Evolutionary conservation across 2,329 filamentous ascomycete species (phyloP), one percentile per base, ranked within the genome.

Genomic region (Sclerotinia trifoliorum): DNA sequence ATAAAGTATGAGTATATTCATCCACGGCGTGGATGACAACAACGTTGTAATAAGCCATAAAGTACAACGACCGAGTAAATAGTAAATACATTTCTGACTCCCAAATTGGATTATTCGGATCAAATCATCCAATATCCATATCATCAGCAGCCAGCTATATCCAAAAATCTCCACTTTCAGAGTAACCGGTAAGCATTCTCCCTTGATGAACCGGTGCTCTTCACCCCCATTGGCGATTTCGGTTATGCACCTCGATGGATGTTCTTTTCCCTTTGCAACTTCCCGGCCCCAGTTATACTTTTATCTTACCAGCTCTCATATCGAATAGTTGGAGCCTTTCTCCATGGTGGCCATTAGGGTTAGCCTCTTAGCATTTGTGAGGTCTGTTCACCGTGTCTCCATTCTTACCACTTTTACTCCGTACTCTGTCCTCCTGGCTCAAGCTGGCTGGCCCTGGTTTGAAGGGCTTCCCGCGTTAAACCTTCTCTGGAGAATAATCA

Each of bases 171-270:
- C 55, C 55, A 58, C 55, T 44, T 19, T 44, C 55, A 58, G 26
- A 58, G 55, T 26, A 42, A 39, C 32, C 32, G 54, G 54, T 56
- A 56, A 42, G 32, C 54, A 24, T 32, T 56, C 54, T 39, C 54
- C 39, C 54, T 56, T 32, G 55, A 57, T 42, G 55, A 57, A 24
- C 21, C 15, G 7, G 15, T 42, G 35, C 35, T 57, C 35, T 42
- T 5, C 35, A 57, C 24, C 55, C 42, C 55, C 55, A 42, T 42
- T 57, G n/a, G 13, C 55, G 55, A 57, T 42, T 57, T 57, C 55
- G 55, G 55, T 57, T 57, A 57, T 49, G 46, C 46, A 10, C 21
- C 19, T 49, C 11, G 10, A 39, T 13, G 11, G 35, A 46, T 17
- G 6, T 21, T 48, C 17, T 21, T 21, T 19, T 57, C 32, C 32